Percentiles rank a stretch among this genome's conserved stretches.
These are phyloP conservation scores for Coemansia asiatica DNA, from an alignment of 192 early-diverging fungal species.

Conservation along the genomic window DNA sequence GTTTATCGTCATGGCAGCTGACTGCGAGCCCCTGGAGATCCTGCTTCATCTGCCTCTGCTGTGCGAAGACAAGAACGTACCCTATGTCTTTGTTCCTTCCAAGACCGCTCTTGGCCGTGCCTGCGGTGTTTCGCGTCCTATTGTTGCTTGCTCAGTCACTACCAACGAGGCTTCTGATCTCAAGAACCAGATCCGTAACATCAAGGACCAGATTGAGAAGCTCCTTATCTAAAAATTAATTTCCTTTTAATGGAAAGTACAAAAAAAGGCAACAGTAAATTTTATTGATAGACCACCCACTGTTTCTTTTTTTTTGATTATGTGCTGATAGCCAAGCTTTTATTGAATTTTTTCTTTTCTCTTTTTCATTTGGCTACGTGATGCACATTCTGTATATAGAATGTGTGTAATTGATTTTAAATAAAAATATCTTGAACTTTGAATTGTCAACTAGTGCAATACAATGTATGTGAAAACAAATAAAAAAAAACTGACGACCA, in stretches of 20 bases:
- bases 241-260: no score
- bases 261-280: no score
- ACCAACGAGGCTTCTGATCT: conserved; percentile 97
- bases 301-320: neutral
- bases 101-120: conserved; percentile 96
- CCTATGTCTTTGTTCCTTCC: conserved; percentile 98
- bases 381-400: conserved; percentile 53
- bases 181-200: conserved; percentile 84
- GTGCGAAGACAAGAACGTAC: conserved; percentile 99
- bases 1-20: conserved; percentile 99
- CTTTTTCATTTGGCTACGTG: conserved; percentile 33
- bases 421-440: neutral
- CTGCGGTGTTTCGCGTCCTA: conserved; percentile 92
- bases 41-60: conserved; percentile 94
- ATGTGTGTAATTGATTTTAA: conserved; percentile 14
- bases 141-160: conserved; percentile 91
- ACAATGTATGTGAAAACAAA: neutral
- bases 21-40: conserved; percentile 97
- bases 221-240: conserved; percentile 54
- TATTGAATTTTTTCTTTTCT: neutral
- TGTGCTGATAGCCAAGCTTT: neutral
- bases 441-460: neutral
- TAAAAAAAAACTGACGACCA: neutral
- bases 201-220: conserved; percentile 94
- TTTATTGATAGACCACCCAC: no score